These are phyloP conservation scores for Soucietia sequanensis DNA, from an alignment of 805 yeast species.

Conservation along the genomic window DNA sequence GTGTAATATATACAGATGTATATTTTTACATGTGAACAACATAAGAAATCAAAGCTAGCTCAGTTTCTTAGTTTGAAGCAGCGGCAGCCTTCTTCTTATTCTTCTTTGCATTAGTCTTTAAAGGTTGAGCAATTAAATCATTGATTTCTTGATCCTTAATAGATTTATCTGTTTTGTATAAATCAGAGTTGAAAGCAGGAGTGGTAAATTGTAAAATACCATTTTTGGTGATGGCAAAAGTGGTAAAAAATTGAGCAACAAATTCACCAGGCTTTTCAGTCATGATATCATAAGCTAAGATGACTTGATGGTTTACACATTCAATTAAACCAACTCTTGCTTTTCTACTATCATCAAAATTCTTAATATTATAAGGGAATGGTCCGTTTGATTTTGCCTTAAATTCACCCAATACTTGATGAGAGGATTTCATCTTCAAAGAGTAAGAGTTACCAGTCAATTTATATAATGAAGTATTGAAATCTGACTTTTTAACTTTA, in stretches of 20 bases:
- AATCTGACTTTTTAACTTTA: conserved; percentile 57
- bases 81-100: too few species aligned
- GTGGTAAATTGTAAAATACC: conserved; percentile 66
- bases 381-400: conserved; percentile 58
- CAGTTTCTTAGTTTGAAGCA: too few species aligned
- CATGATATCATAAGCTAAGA: conserved; percentile 66
- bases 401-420: conserved; percentile 62
- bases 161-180: conserved; percentile 56
- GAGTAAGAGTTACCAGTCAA: conserved; percentile 67
- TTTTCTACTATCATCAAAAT: conserved; percentile 65
- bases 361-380: conserved; percentile 69
- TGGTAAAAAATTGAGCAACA: conserved; percentile 72
- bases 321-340: conserved; percentile 74
- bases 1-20: too few species aligned
- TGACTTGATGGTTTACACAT: conserved; percentile 64
- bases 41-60: too few species aligned
- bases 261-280: conserved; percentile 65
- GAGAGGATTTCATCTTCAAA: conserved; percentile 70
- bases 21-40: too few species aligned
- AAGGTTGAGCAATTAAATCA: conserved; percentile 48
- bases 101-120: conserved; percentile 50
- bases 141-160: conserved; percentile 50
- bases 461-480: conserved; percentile 69
- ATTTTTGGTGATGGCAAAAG: conserved; percentile 71
- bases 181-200: conserved; percentile 48